These are phyloP conservation scores for Linum trigynum DNA, from an alignment of 345 rosid species.

Conservation along the genomic window DNA sequence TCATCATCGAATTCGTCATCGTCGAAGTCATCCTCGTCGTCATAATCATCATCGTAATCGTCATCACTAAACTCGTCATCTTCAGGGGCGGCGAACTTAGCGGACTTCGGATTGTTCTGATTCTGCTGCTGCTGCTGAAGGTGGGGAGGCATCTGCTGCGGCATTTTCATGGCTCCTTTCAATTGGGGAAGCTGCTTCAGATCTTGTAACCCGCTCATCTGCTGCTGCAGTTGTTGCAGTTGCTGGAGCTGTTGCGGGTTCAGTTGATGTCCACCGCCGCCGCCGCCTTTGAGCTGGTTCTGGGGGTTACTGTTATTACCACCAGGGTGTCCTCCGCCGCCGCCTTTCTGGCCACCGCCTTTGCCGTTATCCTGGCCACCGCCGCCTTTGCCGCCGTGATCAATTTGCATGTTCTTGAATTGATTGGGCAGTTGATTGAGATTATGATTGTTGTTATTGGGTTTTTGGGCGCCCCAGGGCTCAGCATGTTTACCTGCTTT, in stretches of 20 bases:
- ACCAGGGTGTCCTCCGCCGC: background rate
- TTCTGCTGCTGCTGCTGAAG: slow-evolving; percentile 18
- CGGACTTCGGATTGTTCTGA: slow-evolving; percentile 34
- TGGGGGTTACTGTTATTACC: slow-evolving; percentile 29
- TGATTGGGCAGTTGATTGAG: slow-evolving; percentile 44
- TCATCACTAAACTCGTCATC: slow-evolving; percentile 45
- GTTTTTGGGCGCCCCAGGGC: slow-evolving; percentile 46
- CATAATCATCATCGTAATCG: slow-evolving; percentile 25
- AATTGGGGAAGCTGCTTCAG: slow-evolving; percentile 43
- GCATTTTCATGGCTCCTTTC: slow-evolving; percentile 36
- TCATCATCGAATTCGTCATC: slow-evolving; percentile 54
- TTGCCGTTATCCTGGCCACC: background rate
- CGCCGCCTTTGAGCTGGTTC: slow-evolving; percentile 45
- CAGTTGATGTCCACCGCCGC: slow-evolving; percentile 20
- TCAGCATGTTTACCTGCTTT: slow-evolving; percentile 75
- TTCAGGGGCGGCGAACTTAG: slow-evolving; percentile 36
- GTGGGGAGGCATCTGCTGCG: slow-evolving; percentile 15
- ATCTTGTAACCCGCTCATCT: slow-evolving; percentile 59
- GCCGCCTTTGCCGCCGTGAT: slow-evolving; percentile 28
- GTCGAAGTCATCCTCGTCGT: background rate
- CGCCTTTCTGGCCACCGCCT: background rate
- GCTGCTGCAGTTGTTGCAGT: slow-evolving; percentile 46
- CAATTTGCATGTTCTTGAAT: slow-evolving; percentile 67
- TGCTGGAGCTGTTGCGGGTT: slow-evolving; percentile 31
- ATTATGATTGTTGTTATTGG: slow-evolving; percentile 33